These are phyloP conservation scores for Cryptosporidium parvum DNA, from an alignment of 169 alveolate genomes.

Conservation along the genomic window DNA sequence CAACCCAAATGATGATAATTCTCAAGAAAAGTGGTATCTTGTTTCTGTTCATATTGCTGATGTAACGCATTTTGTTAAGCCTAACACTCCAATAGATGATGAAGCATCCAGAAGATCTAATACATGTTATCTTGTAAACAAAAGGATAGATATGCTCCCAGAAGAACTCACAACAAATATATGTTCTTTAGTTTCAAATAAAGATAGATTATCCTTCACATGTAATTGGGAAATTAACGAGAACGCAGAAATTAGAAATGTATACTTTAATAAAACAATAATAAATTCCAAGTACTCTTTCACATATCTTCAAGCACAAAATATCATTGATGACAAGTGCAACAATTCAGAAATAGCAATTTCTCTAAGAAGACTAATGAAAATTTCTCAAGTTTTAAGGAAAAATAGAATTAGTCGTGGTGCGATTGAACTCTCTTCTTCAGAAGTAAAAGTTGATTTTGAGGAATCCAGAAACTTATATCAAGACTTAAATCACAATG, in stretches of 20 bases:
- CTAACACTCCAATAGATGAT: slow-evolving; percentile 95
- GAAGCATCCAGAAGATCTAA: slow-evolving; percentile 98
- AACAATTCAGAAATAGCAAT: slow-evolving; percentile 84
- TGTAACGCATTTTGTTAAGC: slow-evolving; percentile 97
- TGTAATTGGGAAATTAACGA: slow-evolving; percentile 94
- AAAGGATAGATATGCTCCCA: slow-evolving; percentile 99
- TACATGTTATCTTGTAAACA: slow-evolving; percentile 97
- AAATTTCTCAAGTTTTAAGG: slow-evolving; percentile 88
- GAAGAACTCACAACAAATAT: slow-evolving; percentile 94
- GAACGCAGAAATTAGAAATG: slow-evolving; percentile 86
- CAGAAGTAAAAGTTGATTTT: slow-evolving; percentile 93
- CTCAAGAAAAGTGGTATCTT: slow-evolving; percentile 81
- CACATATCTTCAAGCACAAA: slow-evolving; percentile 91
- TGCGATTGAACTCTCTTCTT: slow-evolving; percentile 95
- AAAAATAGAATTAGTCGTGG: slow-evolving; percentile 92
- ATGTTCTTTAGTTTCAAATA: slow-evolving; percentile 92
- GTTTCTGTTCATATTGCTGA: slow-evolving; percentile 99
- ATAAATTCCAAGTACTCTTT: slow-evolving; percentile 93
- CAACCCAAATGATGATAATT: slow-evolving; percentile 82
- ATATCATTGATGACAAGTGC: slow-evolving; percentile 87
- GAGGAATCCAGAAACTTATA: slow-evolving; percentile 83
- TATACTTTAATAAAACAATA: slow-evolving; percentile 88
- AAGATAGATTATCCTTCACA: slow-evolving; percentile 94
- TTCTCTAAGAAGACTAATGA: slow-evolving; percentile 88
- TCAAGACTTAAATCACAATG: slow-evolving; percentile 4